A percentile compares a stretch with the other conserved stretches of the same genome.
Evolutionary conservation across 139 green algal species (phyloP).

Genomic region (Auxenochlorella pyrenoidosa): DNA sequence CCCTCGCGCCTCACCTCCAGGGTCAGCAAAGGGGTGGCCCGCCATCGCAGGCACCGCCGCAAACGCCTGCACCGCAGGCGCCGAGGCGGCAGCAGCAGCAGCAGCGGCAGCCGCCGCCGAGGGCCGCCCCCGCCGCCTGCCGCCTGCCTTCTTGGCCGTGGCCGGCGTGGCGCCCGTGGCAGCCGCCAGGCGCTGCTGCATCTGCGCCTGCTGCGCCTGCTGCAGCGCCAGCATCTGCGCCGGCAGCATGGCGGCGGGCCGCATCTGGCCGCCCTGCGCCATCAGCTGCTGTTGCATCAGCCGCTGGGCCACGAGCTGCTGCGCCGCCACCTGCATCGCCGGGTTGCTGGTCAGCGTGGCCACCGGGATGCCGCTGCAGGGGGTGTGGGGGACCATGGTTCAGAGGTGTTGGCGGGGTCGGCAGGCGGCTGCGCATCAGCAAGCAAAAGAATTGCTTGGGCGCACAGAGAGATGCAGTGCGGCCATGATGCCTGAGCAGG

Average conservation of each 20-base stretch:
- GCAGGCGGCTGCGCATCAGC: background rate
- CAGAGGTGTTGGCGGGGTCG: background rate
- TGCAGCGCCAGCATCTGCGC: slow-evolving; percentile 16
- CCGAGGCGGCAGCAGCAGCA: background rate
- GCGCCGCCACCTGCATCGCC: slow-evolving; percentile 18
- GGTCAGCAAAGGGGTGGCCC: background rate
- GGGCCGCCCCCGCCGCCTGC: background rate
- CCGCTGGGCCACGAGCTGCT: slow-evolving; percentile 30
- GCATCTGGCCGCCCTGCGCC: slow-evolving; percentile 3
- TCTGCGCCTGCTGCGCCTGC: slow-evolving; percentile 27
- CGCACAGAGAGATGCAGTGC: background rate
- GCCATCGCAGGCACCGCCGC: background rate
- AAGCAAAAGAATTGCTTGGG: background rate
- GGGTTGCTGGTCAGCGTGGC: slow-evolving; percentile 27
- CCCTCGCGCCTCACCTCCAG: background rate
- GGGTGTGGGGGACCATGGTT: background rate
- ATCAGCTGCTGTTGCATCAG: slow-evolving; percentile 34
- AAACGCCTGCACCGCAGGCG: background rate
- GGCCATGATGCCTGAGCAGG: no score
- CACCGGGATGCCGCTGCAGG: slow-evolving; percentile 15
- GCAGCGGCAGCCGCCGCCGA: background rate
- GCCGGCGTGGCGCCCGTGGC: background rate
- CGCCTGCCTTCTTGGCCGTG: background rate
- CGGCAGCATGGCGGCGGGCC: background rate
- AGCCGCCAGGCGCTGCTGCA: slow-evolving; percentile 18